Conservation (phyloP, 179 eudicot genomes). For the Heliamphora ciliata region DNA sequence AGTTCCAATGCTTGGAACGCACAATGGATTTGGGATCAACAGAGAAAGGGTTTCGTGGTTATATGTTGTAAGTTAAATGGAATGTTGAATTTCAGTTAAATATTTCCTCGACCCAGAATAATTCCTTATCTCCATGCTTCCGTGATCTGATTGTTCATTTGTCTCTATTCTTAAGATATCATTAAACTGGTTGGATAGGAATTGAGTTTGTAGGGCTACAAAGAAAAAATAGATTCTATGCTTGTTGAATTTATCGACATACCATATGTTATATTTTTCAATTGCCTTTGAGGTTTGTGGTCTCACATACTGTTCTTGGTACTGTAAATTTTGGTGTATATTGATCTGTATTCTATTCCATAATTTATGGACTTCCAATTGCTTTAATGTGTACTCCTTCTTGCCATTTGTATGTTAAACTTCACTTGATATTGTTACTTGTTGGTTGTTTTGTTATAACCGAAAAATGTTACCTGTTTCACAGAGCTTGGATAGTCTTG, state of each 20-base stretch:
- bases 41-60: no score
- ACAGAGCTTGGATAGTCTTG: constrained; percentile 79
- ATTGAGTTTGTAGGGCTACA: neutral
- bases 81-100: neutral
- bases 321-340: neutral
- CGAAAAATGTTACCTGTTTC: constrained; percentile 6
- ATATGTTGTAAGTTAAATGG: no score
- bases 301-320: neutral
- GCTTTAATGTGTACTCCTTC: neutral
- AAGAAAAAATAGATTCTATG: neutral
- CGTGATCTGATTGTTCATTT: neutral
- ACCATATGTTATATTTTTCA: neutral
- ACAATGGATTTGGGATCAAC: no score
- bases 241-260: neutral
- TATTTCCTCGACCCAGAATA: neutral
- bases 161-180: neutral
- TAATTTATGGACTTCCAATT: neutral
- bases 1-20: no score
- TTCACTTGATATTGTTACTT: neutral
- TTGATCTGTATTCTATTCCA: neutral
- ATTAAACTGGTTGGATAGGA: neutral
- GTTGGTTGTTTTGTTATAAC: constrained; percentile 8
- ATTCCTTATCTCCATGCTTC: neutral
- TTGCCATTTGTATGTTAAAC: neutral
- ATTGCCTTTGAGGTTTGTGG: neutral